Evolutionary conservation across 192 early-diverging fungal genomes (phyloP), one percentile per base, ranked within the genome.

Genomic region (Tieghemiomyces parasiticus): DNA sequence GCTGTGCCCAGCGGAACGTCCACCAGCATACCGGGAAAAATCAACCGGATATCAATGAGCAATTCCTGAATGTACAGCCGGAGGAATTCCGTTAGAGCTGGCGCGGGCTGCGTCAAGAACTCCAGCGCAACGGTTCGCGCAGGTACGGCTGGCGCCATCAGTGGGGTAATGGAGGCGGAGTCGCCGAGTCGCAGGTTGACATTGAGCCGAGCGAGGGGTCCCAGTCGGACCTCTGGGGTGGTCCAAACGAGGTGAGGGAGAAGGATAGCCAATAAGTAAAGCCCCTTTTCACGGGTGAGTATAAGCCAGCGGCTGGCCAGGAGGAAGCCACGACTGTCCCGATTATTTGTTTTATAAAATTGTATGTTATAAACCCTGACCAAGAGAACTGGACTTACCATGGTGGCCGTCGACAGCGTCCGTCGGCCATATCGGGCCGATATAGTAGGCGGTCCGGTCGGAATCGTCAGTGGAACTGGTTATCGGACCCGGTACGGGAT

Each of bases 1-100:
- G 55, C 48, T 22, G 69, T 67, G 9, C 58, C 61, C 24, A 71
- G 54, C 4, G 51, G 48, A 28, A 74, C 54, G 52, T 74, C 73
- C 26, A 71, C 60, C 14, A 67, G 32, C 54, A 61, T 63, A 4
- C 63, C 65, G 3, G 46, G 24, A 13, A 59, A 62, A 13, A 71
- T 58, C 26, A 49, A 66, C 9, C 67, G 65, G 34, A 67, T 14
- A 29, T 69, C 67, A 12, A 63, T 58, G 2, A 75, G 67, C 16
- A 61, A 44, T 14, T 67, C 70, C 26, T 65, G 60, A 4, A 55
- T 58, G 22, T 66, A 64, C 8, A 46, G 52, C 29, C 32, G 58
- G 13, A 65, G 31, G 30, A 65, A 60, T 28, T 64, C 60, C 29
- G 54, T 56, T 13, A 56, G 33, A 14, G 56, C 32, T 26, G 58